Base-by-base conservation (phyloP, 805 yeast species). In the Saturnispora diversa region DNA sequence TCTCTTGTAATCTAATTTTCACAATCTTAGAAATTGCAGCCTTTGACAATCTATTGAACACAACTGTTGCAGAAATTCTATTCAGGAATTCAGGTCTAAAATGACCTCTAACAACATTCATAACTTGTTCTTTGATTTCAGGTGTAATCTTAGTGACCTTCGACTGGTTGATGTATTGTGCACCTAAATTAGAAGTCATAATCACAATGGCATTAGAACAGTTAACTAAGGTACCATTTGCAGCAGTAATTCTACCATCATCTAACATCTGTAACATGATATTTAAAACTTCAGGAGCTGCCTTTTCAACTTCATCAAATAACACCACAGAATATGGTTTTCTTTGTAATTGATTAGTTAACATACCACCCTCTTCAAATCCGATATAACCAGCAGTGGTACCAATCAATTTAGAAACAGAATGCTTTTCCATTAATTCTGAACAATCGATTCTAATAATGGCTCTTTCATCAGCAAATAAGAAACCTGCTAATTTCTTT, bases 391-490 rank as follows among this genome's bases (percentile, higher is more conserved):
- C 98, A 1, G 97, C 96, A 2, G 97, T 94, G 16, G 97, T 92
- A 65, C 98, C 98, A 42, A 92, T 70, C 46, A 92, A 75, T 60
- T 92, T 92, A 7, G 97, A 85, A 4, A 92, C 94, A 5, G 96
- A 84, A 75, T 94, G 86, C 55, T 92, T 92, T 66, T 92, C 98
- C 62, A 83, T 77, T 53, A 92, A 71, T 62, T 92, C 98, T 4
- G 97, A 88, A 65, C 98, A 92, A 63, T 92, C 98, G 49, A 92
- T 87, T 66, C 98, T 80, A 58, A 92, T 84, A 85, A 92, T 90
- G 37, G 96, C 95, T 64, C 80, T 83, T 60, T 90, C 97, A 59
- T 92, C 97, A 39, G 94, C 84, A 66, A 92, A 92, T 55, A 92
- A 71, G 69, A 92, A 92, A 0, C 94, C 95, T 9, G 98, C 97